phyloP scores from a whole-genome alignment of 441 rosid genomes.

The Croton setiger region DNA sequence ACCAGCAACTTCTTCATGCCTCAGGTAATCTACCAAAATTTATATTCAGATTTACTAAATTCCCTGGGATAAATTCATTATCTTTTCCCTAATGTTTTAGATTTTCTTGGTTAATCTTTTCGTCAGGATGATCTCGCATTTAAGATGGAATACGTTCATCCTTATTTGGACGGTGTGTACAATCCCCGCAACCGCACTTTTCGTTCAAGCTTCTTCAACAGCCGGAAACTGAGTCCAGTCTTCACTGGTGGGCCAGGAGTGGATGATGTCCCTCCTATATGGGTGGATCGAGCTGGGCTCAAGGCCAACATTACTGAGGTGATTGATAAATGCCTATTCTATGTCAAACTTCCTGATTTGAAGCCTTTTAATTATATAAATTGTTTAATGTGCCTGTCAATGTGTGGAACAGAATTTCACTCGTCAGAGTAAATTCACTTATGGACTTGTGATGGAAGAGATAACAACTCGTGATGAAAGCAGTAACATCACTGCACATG shows the following conservation, averaged over 20 bases:
- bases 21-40: slow-evolving; percentile 43
- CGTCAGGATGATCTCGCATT: slow-evolving; percentile 64
- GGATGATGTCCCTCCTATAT: slow-evolving; percentile 97
- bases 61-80: neutral
- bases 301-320: slow-evolving; percentile 99
- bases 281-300: slow-evolving; percentile 96
- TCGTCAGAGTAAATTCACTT: slow-evolving; percentile 95
- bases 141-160: slow-evolving; percentile 95
- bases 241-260: slow-evolving; percentile 97
- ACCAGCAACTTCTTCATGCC: slow-evolving; percentile 94
- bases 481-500: slow-evolving; percentile 78
- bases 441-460: slow-evolving; percentile 98
- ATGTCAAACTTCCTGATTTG: neutral
- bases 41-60: neutral
- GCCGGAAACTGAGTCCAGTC: slow-evolving; percentile 93
- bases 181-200: slow-evolving; percentile 84
- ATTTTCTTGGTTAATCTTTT: slow-evolving; percentile 8
- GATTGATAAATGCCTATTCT: slow-evolving; percentile 18
- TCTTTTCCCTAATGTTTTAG: neutral
- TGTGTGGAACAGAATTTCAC: slow-evolving; percentile 75
- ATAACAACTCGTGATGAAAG: slow-evolving; percentile 96
- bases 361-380: neutral
- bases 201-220: slow-evolving; percentile 85
- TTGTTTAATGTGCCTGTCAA: slow-evolving; percentile 19
- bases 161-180: slow-evolving; percentile 84